Percentiles rank a stretch among this genome's conserved stretches.
phyloP scores from a whole-genome alignment of 192 early-diverging fungal species.

The Gigaspora rosea region DNA sequence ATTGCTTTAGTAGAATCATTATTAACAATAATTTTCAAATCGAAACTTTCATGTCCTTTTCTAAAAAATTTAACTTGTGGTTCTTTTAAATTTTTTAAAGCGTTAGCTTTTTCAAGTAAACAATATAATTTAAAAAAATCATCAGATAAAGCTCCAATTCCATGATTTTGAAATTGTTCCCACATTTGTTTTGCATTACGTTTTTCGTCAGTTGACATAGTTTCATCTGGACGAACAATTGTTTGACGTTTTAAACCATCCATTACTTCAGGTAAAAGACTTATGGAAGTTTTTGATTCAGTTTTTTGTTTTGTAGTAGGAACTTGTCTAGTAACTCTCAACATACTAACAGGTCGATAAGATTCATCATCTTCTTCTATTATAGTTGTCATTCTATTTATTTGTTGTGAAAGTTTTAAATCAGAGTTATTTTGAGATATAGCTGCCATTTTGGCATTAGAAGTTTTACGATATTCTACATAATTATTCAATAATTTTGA shows the following conservation, averaged over 20 bases:
- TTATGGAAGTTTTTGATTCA: too few species aligned
- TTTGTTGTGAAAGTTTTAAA: too few species aligned
- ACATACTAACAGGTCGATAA: conserved; percentile 14
- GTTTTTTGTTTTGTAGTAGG: not conserved
- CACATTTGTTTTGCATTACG: conserved; percentile 19
- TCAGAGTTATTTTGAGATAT: too few species aligned
- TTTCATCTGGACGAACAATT: conserved; percentile 8
- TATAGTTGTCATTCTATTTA: too few species aligned
- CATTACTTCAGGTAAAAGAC: conserved; percentile 24
- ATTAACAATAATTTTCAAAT: not conserved
- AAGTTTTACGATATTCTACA: conserved; percentile 16
- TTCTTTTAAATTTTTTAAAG: not conserved
- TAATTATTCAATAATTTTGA: conserved; percentile 30
- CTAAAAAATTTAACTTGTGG: conserved; percentile 5
- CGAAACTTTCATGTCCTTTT: conserved; percentile 7
- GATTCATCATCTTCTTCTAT: too few species aligned
- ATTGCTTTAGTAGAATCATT: not conserved
- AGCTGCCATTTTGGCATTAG: not conserved
- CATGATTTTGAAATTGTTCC: conserved; percentile 32
- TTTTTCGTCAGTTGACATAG: conserved; percentile 21
- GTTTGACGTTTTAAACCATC: conserved; percentile 28
- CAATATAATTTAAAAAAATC: conserved; percentile 25
- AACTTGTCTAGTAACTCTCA: conserved; percentile 21
- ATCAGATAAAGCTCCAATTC: conserved; percentile 22
- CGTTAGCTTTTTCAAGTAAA: conserved; percentile 10